phyloP scores from a whole-genome alignment of 1,284 basidiomycete genomes.

The Rhizoctonia solani region DNA sequence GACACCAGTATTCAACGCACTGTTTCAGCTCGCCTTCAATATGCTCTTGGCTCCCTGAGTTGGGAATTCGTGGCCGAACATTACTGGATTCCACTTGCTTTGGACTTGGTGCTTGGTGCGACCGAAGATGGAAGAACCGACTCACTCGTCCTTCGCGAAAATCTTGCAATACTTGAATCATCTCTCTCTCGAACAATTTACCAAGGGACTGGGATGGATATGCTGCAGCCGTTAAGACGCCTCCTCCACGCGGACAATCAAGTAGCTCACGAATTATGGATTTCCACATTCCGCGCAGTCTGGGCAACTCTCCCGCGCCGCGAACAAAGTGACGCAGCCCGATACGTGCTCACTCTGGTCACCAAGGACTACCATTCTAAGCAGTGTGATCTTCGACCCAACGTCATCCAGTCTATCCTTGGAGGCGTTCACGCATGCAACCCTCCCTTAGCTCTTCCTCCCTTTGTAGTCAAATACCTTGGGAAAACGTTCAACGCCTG shows the following conservation, averaged over 20 bases:
- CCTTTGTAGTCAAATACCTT: slow-evolving; percentile 94
- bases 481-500: slow-evolving; percentile 96
- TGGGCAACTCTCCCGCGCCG: slow-evolving; percentile 86
- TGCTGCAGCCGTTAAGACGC: slow-evolving; percentile 80
- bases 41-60: slow-evolving; percentile 90
- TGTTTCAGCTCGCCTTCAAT: slow-evolving; percentile 81
- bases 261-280: slow-evolving; percentile 84
- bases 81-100: slow-evolving; percentile 93
- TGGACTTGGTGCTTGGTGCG: slow-evolving; percentile 87
- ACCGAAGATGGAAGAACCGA: slow-evolving; percentile 53
- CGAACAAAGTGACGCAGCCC: slow-evolving; percentile 88
- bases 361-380: slow-evolving; percentile 93
- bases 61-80: slow-evolving; percentile 95
- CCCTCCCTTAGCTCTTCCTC: slow-evolving; percentile 87
- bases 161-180: slow-evolving; percentile 38
- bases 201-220: slow-evolving; percentile 54
- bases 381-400: slow-evolving; percentile 90
- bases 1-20: slow-evolving; percentile 88
- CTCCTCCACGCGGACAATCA: slow-evolving; percentile 81
- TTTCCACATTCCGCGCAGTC: slow-evolving; percentile 85
- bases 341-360: slow-evolving; percentile 87
- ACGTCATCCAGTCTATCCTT: slow-evolving; percentile 91
- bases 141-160: slow-evolving; percentile 43
- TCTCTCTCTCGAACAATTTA: slow-evolving; percentile 40
- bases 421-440: slow-evolving; percentile 82